These are phyloP conservation scores for Extremus antarcticus DNA, from an alignment of 495 filamentous ascomycete genomes.

Conservation along the genomic window DNA sequence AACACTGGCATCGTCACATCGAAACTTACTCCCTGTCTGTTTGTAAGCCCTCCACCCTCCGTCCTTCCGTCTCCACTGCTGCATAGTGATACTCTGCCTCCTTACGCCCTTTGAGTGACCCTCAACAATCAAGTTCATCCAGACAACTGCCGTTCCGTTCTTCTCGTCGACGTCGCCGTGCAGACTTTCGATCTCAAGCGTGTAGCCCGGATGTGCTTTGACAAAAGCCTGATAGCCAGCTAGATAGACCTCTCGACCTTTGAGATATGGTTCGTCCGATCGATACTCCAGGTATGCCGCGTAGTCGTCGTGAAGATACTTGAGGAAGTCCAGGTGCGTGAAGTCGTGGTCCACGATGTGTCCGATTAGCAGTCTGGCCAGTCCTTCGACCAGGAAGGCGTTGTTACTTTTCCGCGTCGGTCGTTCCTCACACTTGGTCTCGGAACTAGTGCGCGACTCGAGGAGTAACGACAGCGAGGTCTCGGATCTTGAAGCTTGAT, in stretches of 20 bases:
- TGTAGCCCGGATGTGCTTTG: not conserved
- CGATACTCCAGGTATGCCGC: not conserved
- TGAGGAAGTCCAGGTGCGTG: not conserved
- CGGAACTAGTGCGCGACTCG: no score
- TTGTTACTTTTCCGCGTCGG: no score
- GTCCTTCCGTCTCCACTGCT: no score
- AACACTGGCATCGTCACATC: no score
- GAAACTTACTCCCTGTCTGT: no score
- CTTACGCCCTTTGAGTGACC: not conserved
- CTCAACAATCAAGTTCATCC: not conserved
- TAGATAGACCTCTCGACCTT: not conserved
- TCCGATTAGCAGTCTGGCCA: no score
- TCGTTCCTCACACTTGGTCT: no score
- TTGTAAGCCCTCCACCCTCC: no score
- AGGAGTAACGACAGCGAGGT: no score
- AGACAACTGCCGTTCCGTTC: constrained; percentile 17
- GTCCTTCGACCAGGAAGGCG: no score
- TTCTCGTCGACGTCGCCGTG: constrained; percentile 43
- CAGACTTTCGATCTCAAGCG: constrained; percentile 29
- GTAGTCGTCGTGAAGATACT: not conserved
- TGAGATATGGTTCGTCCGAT: not conserved
- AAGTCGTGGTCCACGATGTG: not conserved
- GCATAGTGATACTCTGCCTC: not conserved
- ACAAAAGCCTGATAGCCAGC: not conserved
- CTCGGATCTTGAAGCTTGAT: no score